These are phyloP conservation scores for Irpex sp. DNA, from an alignment of 1,284 basidiomycete genomes.

Conservation along the genomic window DNA sequence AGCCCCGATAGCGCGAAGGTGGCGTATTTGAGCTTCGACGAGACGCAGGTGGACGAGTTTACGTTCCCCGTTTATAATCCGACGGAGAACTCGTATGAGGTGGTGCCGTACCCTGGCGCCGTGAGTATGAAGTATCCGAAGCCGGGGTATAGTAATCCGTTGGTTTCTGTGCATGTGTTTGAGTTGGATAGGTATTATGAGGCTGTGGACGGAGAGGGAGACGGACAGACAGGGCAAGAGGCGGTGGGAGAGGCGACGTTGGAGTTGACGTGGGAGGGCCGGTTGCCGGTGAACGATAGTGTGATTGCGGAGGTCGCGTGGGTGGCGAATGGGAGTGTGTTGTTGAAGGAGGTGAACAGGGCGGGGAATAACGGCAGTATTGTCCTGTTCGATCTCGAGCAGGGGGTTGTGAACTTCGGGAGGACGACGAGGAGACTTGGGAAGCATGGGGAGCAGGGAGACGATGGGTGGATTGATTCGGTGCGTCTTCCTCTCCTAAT, in stretches of 20 bases:
- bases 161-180: slow-evolving; percentile 82
- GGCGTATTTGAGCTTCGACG: slow-evolving; percentile 86
- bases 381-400: slow-evolving; percentile 62
- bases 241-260: slow-evolving; percentile 43
- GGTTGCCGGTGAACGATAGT: slow-evolving; percentile 56
- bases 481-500: slow-evolving; percentile 32
- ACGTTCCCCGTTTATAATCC: slow-evolving; percentile 90
- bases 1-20: slow-evolving; percentile 77
- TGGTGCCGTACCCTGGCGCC: slow-evolving; percentile 75
- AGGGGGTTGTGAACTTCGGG: slow-evolving; percentile 34
- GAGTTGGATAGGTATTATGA: slow-evolving; percentile 50
- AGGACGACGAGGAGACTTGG: slow-evolving; percentile 71
- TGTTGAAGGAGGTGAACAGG: slow-evolving; percentile 85
- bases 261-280: slow-evolving; percentile 61
- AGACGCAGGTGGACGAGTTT: slow-evolving; percentile 83
- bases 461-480: slow-evolving; percentile 89
- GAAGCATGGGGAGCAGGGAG: slow-evolving; percentile 76
- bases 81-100: slow-evolving; percentile 55
- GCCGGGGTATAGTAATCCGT: slow-evolving; percentile 87
- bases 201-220: slow-evolving; percentile 10
- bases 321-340: slow-evolving; percentile 71
- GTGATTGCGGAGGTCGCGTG: slow-evolving; percentile 83
- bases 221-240: slow-evolving; percentile 19
- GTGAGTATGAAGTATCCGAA: slow-evolving; percentile 87
- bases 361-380: slow-evolving; percentile 76